phyloP scores from a whole-genome alignment of 371 early-diverging fungal species.

The Mortierella sp. region DNA sequence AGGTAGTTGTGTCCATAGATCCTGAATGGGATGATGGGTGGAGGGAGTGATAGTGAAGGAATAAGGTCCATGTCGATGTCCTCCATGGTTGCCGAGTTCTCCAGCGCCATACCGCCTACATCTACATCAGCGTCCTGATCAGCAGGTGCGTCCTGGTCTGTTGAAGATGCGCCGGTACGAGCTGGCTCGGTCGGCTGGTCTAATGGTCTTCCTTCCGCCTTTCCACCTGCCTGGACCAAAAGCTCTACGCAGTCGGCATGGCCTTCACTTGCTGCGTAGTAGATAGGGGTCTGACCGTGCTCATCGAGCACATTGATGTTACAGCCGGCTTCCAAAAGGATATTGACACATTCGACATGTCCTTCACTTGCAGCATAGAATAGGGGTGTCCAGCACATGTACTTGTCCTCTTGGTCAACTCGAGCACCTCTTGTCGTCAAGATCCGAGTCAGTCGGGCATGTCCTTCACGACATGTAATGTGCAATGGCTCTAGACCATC shows the following conservation, averaged over 20 bases:
- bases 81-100: constrained; percentile 30
- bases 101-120: constrained; percentile 63
- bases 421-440: constrained; percentile 80
- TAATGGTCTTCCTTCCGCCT: constrained; percentile 30
- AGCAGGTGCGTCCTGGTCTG: too few relatives aligned
- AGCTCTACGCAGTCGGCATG: constrained; percentile 74
- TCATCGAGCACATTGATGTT: constrained; percentile 85
- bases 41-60: constrained; percentile 69
- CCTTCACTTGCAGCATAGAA: constrained; percentile 97
- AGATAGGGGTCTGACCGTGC: constrained; percentile 82
- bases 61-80: constrained; percentile 57
- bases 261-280: constrained; percentile 96
- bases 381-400: constrained; percentile 95
- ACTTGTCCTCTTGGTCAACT: constrained; percentile 85
- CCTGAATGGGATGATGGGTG: constrained; percentile 96
- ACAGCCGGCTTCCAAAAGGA: constrained; percentile 86
- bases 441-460: constrained; percentile 74
- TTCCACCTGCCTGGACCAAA: constrained; percentile 50
- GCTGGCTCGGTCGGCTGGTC: constrained; percentile 56
- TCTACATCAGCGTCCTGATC: too few relatives aligned
- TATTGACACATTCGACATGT: constrained; percentile 81
- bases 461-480: constrained; percentile 89
- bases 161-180: too few relatives aligned
- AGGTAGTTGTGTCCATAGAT: constrained; percentile 96
- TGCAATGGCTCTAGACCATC: constrained; percentile 91